Conservation (phyloP, 2,329 filamentous ascomycete genomes). For the Fusarium neocosmosporiellum region DNA sequence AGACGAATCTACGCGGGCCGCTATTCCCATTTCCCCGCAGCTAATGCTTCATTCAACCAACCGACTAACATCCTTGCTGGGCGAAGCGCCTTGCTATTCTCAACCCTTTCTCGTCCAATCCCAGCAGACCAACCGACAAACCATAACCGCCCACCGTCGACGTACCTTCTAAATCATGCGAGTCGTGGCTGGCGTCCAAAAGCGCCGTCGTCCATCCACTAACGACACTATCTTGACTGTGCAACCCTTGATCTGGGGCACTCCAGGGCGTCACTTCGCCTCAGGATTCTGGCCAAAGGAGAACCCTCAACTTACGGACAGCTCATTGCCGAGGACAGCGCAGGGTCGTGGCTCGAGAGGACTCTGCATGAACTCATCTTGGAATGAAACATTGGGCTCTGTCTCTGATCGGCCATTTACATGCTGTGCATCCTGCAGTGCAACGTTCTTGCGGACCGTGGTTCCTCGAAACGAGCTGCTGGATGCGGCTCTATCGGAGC, state of each 20-base stretch:
- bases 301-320: not conserved
- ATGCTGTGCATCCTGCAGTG: conserved; percentile 18
- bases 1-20: not conserved
- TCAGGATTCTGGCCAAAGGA: not conserved
- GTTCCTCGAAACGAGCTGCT: conserved; percentile 14
- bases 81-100: not conserved
- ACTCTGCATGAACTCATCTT: not conserved
- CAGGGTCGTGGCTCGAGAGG: not conserved
- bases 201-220: not conserved
- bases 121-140: not conserved
- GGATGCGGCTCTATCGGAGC: conserved; percentile 27
- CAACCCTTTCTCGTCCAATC: not conserved
- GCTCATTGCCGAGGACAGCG: not conserved
- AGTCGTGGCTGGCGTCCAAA: not conserved
- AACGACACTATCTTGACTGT: not conserved
- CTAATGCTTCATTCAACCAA: not conserved
- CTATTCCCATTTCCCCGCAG: not conserved
- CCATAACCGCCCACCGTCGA: not conserved
- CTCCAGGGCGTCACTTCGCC: not conserved
- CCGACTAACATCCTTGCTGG: conserved; percentile 2
- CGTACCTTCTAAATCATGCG: not conserved
- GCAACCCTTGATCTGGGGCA: not conserved
- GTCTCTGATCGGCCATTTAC: conserved; percentile 14
- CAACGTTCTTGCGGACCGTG: conserved; percentile 8
- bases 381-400: conserved; percentile 2